Base-by-base conservation (phyloP, 768 basidiomycete genomes). In the Lactarius quietus region DNA sequence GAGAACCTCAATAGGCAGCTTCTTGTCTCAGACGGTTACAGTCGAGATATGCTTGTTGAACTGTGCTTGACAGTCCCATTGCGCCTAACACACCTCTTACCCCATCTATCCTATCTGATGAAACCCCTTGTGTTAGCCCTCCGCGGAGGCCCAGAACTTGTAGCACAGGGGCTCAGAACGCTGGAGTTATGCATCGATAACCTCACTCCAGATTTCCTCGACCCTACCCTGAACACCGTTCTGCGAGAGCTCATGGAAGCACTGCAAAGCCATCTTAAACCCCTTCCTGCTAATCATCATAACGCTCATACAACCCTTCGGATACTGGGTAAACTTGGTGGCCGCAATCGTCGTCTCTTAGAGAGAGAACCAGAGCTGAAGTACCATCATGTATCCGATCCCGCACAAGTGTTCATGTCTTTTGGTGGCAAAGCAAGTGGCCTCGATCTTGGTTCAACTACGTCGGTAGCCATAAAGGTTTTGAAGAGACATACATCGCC, bases 161-260 rank as follows among this genome's bases (percentile, higher is more conserved):
- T 98, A 61, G 89, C 93, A 28, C 97, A 99, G 78, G 97, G 97
- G 53, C 79, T 99, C 29, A 86, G 97, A 7, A 99, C 97, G 0
- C 84, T 99, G 64, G 97, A 99, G 75, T 82, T 99, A n/a, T 98
- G 96, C 77, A 96, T 98, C 72, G 97, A 99, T 79, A 99, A 98
- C 73, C 83, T 99, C 31, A 97, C 94, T 0, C 93, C 94, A 2
- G 97, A 98, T 76, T 98, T 98, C 79, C 83, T 99, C 33, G 96
- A 98, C 72, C 97, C 97, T 3, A 95, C 94, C 2, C 85, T 98
- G 68, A 92, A 87, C 67, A 93, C 92, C 0, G 95, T 98, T 52
- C 82, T 97, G 51, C 83, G 94, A 55, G 94, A 98, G 68, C 79
- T 99, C 63, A 98, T 95, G 92, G 90, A 91, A 67, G 96, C 95